A percentile compares a stretch with the other conserved stretches of the same genome.
These are phyloP conservation scores for Tolypocladium ophioglossoides DNA, from an alignment of 2,329 filamentous ascomycete species.

Conservation along the genomic window DNA sequence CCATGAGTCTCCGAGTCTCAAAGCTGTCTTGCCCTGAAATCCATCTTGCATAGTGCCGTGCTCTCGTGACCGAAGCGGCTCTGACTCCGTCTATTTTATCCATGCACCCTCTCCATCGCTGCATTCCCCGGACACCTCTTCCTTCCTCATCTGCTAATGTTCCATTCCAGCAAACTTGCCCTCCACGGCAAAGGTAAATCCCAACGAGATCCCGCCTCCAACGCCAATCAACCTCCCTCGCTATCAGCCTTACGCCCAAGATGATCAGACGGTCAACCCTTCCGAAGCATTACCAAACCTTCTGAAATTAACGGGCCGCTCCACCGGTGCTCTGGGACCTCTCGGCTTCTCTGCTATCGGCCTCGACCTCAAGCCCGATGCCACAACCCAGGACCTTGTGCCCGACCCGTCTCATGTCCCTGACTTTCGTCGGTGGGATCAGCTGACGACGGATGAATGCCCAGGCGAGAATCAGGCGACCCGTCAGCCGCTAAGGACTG, in stretches of 20 bases:
- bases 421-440: conserved; percentile 41
- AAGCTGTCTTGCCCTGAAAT: background rate
- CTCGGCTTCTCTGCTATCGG: conserved; percentile 47
- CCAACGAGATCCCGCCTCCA: conserved; percentile 44
- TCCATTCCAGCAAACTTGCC: conserved; percentile 17
- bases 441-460: conserved; percentile 36
- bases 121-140: conserved; percentile 6
- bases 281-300: conserved; percentile 34
- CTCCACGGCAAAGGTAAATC: conserved; percentile 22
- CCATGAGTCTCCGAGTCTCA: background rate
- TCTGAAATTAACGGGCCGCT: conserved; percentile 43
- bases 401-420: conserved; percentile 44
- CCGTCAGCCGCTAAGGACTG: conserved; percentile 38
- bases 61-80: background rate
- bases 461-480: conserved; percentile 37
- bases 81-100: background rate
- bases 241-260: conserved; percentile 26
- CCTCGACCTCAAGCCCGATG: conserved; percentile 42
- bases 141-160: conserved; percentile 5
- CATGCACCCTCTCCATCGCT: background rate
- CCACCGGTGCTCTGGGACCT: conserved; percentile 23
- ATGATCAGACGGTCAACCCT: conserved; percentile 16
- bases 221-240: conserved; percentile 44
- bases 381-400: conserved; percentile 35
- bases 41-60: background rate